These are phyloP conservation scores for Talaromyces adpressus DNA, from an alignment of 495 filamentous ascomycete species.

Conservation along the genomic window DNA sequence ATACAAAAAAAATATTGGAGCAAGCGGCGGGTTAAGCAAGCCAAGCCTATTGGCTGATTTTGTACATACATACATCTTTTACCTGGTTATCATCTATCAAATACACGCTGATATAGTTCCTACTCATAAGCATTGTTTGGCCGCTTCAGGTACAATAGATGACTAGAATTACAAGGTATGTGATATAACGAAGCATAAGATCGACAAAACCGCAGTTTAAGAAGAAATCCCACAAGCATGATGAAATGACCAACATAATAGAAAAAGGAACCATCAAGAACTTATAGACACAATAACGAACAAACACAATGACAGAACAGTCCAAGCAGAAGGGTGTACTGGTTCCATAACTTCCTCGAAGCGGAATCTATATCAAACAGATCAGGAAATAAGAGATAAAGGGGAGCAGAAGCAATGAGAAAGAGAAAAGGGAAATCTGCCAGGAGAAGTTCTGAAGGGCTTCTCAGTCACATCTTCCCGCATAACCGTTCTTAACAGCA, in stretches of 20 bases:
- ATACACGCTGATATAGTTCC: neutral
- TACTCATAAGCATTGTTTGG: neutral
- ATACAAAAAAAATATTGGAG: neutral
- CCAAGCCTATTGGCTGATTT: neutral
- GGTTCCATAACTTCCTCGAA: constrained; percentile 1
- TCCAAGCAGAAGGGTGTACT: neutral
- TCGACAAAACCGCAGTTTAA: constrained; percentile 4
- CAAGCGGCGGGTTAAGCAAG: neutral
- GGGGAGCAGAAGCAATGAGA: neutral
- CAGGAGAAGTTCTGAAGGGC: neutral
- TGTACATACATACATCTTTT: too few relatives aligned
- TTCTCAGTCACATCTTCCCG: neutral
- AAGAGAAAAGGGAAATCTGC: neutral
- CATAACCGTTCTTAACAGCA: constrained; percentile 62
- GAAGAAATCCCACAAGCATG: constrained; percentile 14
- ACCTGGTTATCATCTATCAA: neutral
- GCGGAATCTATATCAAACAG: constrained; percentile 1
- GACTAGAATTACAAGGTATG: constrained; percentile 10
- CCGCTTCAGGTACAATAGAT: constrained; percentile 10
- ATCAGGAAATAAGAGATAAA: constrained; percentile 1
- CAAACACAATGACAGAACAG: constrained; percentile 3
- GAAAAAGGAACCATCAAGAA: neutral
- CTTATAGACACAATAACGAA: constrained; percentile 3
- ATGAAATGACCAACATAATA: constrained; percentile 7
- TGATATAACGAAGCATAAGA: constrained; percentile 8